phyloP scores from a whole-genome alignment of 192 early-diverging fungal genomes.

The Dimargaris verticillata region DNA sequence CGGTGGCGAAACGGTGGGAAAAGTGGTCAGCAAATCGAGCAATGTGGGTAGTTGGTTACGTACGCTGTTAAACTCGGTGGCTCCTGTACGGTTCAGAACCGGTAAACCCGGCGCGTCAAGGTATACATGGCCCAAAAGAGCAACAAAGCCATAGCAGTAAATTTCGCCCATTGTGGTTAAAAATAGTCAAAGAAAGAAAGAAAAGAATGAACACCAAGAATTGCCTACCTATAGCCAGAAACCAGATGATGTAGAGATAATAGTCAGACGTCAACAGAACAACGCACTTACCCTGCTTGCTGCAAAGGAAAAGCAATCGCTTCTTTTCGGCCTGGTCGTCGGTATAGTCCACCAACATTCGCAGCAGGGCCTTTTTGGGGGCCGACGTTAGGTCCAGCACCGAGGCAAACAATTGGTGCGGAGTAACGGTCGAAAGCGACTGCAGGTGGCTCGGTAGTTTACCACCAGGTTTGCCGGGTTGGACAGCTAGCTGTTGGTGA shows the following conservation, averaged over 20 bases:
- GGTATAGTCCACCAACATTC: constrained; percentile 68
- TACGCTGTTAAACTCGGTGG: constrained; percentile 43
- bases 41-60: constrained; percentile 52
- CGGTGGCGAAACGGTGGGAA: constrained; percentile 59
- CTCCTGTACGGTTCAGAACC: no score
- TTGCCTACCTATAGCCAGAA: no score
- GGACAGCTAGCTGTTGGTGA: constrained; percentile 2
- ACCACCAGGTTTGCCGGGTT: not conserved
- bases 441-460: not conserved
- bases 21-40: constrained; percentile 62
- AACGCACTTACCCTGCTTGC: constrained; percentile 65
- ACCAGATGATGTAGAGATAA: no score
- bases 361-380: constrained; percentile 67
- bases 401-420: constrained; percentile 49
- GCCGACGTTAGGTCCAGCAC: constrained; percentile 53
- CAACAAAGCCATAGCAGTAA: no score
- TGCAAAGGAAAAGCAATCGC: constrained; percentile 59
- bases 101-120: no score
- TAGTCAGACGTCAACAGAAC: no score
- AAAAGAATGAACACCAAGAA: no score
- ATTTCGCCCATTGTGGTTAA: no score
- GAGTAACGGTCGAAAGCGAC: not conserved
- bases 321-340: constrained; percentile 50
- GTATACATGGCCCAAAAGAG: no score
- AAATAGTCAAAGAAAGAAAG: no score